Evolutionary conservation across 352 stramenopile genomes (phyloP).

Genomic region (Pythium aphanidermatum): DNA sequence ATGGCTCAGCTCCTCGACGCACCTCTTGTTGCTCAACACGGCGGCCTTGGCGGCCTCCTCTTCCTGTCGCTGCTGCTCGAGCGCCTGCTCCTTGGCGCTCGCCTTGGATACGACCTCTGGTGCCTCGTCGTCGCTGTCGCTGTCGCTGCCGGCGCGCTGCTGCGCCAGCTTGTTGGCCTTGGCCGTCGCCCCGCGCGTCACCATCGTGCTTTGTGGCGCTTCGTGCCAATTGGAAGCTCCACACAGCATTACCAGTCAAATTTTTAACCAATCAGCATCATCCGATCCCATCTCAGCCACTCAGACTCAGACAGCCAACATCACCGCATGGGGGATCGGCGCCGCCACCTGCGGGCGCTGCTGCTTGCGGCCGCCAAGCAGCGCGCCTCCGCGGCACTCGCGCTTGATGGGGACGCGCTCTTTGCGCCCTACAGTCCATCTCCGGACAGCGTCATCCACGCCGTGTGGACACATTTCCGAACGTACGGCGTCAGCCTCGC

Average conservation of each 20-base stretch:
- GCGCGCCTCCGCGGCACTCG: conserved; percentile 38
- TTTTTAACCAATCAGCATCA: conserved; percentile 16
- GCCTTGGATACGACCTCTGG: conserved; percentile 74
- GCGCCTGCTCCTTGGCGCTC: conserved; percentile 48
- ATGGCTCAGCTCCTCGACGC: no score
- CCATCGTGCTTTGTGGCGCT: conserved; percentile 19
- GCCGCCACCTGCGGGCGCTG: conserved; percentile 39
- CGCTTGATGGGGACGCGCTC: conserved; percentile 23
- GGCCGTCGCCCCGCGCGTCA: conserved; percentile 21
- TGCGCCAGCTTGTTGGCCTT: conserved; percentile 11
- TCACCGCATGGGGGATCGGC: no score
- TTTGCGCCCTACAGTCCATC: conserved; percentile 79
- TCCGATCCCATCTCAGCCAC: conserved; percentile 20
- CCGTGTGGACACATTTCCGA: conserved; percentile 52
- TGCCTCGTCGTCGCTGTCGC: conserved; percentile 65
- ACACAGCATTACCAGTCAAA: conserved; percentile 22
- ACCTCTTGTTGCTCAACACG: conserved; percentile 40
- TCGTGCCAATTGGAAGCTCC: no score
- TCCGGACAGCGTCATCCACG: conserved; percentile 40
- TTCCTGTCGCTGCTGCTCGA: conserved; percentile 43
- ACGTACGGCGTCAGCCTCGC: conserved; percentile 14
- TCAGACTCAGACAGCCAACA: conserved; percentile 1
- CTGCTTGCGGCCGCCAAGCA: conserved; percentile 61
- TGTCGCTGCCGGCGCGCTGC: conserved; percentile 15
- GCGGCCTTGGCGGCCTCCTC: conserved; percentile 43